phyloP scores from a whole-genome alignment of 2,329 filamentous ascomycete species.

The Dissoconium aciculare region DNA sequence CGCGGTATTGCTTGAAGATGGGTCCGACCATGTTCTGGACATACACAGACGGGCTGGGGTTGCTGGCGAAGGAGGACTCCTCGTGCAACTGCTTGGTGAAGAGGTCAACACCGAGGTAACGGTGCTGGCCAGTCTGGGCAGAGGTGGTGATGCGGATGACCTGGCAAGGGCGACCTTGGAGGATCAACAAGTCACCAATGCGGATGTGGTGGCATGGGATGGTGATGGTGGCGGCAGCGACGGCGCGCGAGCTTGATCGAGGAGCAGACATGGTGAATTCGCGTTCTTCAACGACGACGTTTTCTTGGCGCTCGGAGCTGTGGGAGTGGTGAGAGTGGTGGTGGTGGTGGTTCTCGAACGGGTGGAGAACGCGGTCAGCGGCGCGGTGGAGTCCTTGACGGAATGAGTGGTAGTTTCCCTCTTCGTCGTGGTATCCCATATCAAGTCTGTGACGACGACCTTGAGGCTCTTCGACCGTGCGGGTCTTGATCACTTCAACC shows the following conservation, averaged over 20 bases:
- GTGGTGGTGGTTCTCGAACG: conserved; percentile 39
- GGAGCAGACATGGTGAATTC: conserved; percentile 27
- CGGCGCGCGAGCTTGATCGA: conserved; percentile 15
- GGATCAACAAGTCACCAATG: conserved; percentile 95
- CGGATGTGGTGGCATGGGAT: conserved; percentile 99
- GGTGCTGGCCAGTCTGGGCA: conserved; percentile 94
- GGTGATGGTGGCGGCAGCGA: conserved; percentile 51
- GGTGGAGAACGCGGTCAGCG: conserved; percentile 50
- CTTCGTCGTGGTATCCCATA: conserved; percentile 71
- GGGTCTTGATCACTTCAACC: conserved; percentile 36
- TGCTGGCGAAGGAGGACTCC: conserved; percentile 94
- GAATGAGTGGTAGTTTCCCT: conserved; percentile 61
- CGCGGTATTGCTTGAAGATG: conserved; percentile 99
- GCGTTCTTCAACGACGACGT: conserved; percentile 37
- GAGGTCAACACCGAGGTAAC: conserved; percentile 97
- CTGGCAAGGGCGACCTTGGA: conserved; percentile 98
- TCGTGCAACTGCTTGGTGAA: conserved; percentile 99
- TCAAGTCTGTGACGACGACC: conserved; percentile 37
- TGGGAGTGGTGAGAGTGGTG: conserved; percentile 37
- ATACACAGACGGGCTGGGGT: conserved; percentile 88
- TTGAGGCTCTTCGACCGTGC: conserved; percentile 36
- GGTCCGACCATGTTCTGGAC: conserved; percentile 99
- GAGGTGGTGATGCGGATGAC: conserved; percentile 99
- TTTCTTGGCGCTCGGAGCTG: conserved; percentile 24
- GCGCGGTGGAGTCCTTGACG: conserved; percentile 54